Evolutionary conservation across 1,284 basidiomycete genomes (phyloP).

Genomic region (Cryptococcus sp.): DNA sequence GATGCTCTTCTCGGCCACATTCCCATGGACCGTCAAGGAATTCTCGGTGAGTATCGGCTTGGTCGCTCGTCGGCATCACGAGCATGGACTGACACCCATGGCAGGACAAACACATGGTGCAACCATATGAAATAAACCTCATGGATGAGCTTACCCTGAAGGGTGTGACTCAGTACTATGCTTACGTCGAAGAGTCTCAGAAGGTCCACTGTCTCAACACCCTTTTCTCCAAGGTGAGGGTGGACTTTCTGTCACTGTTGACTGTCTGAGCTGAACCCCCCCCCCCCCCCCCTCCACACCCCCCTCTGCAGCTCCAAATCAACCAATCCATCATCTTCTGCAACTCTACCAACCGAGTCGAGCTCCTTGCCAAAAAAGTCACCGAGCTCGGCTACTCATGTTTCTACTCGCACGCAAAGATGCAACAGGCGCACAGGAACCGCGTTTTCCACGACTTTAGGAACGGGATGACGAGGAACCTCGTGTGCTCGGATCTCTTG

Average conservation of each 20-base stretch:
- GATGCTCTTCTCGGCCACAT: conserved; percentile 98
- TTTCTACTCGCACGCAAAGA: conserved; percentile 99
- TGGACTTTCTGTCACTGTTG: conserved; percentile 3
- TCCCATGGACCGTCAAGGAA: conserved; percentile 98
- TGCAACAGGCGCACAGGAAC: conserved; percentile 98
- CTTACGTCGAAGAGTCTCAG: conserved; percentile 97
- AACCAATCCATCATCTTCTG: conserved; percentile 99
- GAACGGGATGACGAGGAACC: conserved; percentile 94
- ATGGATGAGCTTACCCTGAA: conserved; percentile 99
- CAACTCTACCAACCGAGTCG: conserved; percentile 99
- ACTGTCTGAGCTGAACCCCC: background rate
- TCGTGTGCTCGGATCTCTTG: conserved; percentile 93
- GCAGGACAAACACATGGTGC: conserved; percentile 95
- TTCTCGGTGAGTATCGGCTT: conserved; percentile 68
- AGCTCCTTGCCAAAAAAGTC: conserved; percentile 97
- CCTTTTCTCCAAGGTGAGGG: conserved; percentile 38
- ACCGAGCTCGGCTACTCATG: conserved; percentile 99
- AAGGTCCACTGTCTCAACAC: conserved; percentile 82
- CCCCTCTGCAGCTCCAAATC: conserved; percentile 79
- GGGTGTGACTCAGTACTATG: conserved; percentile 99
- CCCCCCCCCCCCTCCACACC: background rate
- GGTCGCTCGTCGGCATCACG: background rate
- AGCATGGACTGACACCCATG: conserved; percentile 6
- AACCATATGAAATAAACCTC: conserved; percentile 96
- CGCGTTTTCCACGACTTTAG: conserved; percentile 99